Base-by-base conservation (phyloP, 1,139 yeast genomes). In the Meyerozyma sp. region DNA sequence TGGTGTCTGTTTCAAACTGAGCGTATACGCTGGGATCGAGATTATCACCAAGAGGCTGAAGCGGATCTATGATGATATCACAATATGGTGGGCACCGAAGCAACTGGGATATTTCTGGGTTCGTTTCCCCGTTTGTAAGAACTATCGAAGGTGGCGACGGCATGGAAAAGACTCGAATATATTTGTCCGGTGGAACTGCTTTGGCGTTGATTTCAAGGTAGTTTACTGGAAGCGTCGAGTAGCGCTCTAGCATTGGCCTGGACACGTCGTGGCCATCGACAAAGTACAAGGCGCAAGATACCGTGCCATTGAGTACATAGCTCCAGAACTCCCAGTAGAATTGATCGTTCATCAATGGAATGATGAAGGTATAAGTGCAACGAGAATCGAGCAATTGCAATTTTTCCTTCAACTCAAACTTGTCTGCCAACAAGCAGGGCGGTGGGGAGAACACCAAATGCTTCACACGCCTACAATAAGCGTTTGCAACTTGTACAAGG, bases 1-100 rank as follows among this genome's bases (percentile, higher is more conserved):
- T 68, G 0, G 59, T 54, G 59, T 90, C 97, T 40, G 71, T 66
- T 57, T 87, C 95, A 59, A 90, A 89, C 4, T 75, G 73, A 26
- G 73, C 73, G 56, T 90, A 90, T 0, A 86, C 78, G 20, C 69
- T 66, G 45, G 79, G 68, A 20, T 79, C 77, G 43, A 90, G 65
- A 48, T 83, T 66, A 40, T 74, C 73, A 5, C 70, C 59, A 41
- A 84, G 69, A 0, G 97, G 96, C 56, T 86, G 86, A 36, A 90
- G 64, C 0, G 96, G 97, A 16, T 61, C 63, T 4, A 58, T 57
- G 26, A 56, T 16, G 11, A 8, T 34, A 21, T 34, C 26, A 10
- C 13, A 10, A 7, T 30, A 30, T 16, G 20, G 10, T n/a, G 34
- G 9, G 9, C 34, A n/a, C 10, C 5, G 20, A 8, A 30, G 34